phyloP scores from a whole-genome alignment of 331 rosid species.

The Acacia concinna region DNA sequence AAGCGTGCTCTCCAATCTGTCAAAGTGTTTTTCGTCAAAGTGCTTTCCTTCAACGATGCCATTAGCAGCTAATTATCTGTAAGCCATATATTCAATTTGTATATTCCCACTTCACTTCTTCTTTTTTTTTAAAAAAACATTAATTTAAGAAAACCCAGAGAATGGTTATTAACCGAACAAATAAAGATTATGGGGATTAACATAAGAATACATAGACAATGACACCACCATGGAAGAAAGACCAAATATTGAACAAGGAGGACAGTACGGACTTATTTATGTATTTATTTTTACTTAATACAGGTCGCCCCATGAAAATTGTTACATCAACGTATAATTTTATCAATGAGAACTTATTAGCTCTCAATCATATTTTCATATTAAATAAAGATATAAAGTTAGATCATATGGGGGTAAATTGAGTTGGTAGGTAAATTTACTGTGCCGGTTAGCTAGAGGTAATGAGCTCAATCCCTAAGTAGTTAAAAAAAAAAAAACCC shows the following conservation, averaged over 20 bases:
- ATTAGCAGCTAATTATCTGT: neutral
- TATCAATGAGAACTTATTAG: no score
- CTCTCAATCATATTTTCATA: no score
- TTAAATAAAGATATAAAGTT: no score
- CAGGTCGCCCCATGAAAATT: no score
- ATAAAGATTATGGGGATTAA: neutral
- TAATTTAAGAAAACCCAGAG: neutral
- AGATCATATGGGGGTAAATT: no score
- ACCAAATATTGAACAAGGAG: neutral
- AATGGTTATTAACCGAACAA: slow-evolving; percentile 12
- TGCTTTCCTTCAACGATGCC: neutral
- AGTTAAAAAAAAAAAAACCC: no score
- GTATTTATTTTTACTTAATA: no score
- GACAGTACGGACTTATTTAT: neutral
- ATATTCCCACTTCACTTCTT: neutral
- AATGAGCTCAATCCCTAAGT: no score
- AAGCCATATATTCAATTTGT: neutral
- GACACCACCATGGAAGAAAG: neutral
- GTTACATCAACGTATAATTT: no score
- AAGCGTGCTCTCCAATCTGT: slow-evolving; percentile 3
- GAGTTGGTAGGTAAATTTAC: no score
- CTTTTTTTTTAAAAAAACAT: no score
- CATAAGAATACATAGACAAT: neutral
- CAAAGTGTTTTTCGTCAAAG: neutral
- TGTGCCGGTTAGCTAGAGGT: no score